Evolutionary conservation across 768 basidiomycete species (phyloP), one percentile per base, ranked within the genome.

Genomic region (Collybiopsis confluens): DNA sequence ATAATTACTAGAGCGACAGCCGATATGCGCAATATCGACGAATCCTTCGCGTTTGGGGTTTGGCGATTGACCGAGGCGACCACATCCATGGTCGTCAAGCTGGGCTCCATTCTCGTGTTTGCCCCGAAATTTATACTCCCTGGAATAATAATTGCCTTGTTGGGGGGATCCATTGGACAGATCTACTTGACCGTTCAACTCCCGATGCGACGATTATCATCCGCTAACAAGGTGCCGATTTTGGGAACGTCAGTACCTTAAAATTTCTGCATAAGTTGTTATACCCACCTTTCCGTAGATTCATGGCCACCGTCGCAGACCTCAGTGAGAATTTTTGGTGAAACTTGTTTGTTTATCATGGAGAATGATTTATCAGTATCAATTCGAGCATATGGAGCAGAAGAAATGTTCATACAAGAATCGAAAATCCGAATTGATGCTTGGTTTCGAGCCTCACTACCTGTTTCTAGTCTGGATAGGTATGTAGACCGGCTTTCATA

Each of bases 371-470:
- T 40, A 43, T 46, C 50, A 79, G 78, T 67, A 18, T 78, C 84
- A 7, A 82, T 90, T 53, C 75, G 86, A 21, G 87, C 87, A 0
- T 90, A 83, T 62, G 80, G 80, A 3, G 82, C 80, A 5, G 75
- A 86, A 66, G 64, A 70, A 24, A 54, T 65, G 2, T 84, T 76
- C 69, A 75, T 63, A 57, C 52, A 55, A 36, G 72, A 79, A 56
- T 75, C 78, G 5, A 63, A 78, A 41, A 66, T 70, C 36, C 73
- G 80, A 7, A 81, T 86, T 41, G 79, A 88, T 62, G 69, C 71
- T 20, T 85, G 78, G 54, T 70, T 72, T 11, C 70, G 75, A 41
- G 64, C 76, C 6, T 68, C 75, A 5, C 62, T 77, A 18, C 71
- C 73, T 1, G 80, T 79, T 61, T 81, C 80, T 54, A 78, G 79